These are phyloP conservation scores for Hanseniaspora lachancei DNA, from an alignment of 805 yeast genomes.

Conservation along the genomic window DNA sequence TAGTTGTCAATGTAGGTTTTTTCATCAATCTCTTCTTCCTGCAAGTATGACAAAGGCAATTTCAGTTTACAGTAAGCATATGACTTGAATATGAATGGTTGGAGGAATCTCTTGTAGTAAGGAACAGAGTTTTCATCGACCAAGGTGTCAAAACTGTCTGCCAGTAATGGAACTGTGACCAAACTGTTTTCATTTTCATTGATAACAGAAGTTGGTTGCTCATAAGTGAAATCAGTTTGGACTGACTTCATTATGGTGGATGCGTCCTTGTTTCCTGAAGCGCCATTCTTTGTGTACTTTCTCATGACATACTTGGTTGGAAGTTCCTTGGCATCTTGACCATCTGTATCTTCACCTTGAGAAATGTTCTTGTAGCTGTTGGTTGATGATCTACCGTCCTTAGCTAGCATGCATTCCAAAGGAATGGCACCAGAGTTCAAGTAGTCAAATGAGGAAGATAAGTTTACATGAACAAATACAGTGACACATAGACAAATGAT, in stretches of 20 bases:
- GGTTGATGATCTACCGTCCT: slow-evolving; percentile 57
- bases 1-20: slow-evolving; percentile 34
- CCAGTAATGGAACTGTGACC: slow-evolving; percentile 45
- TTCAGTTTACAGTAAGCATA: slow-evolving; percentile 36
- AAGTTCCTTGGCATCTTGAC: slow-evolving; percentile 21
- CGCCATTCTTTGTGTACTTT: slow-evolving; percentile 18
- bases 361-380: slow-evolving; percentile 35
- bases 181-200: slow-evolving; percentile 20
- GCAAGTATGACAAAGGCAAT: slow-evolving; percentile 43
- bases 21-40: slow-evolving; percentile 32
- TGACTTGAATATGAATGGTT: slow-evolving; percentile 43
- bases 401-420: slow-evolving; percentile 59
- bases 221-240: slow-evolving; percentile 20
- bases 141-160: slow-evolving; percentile 39
- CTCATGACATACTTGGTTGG: slow-evolving; percentile 23
- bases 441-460: slow-evolving; percentile 53
- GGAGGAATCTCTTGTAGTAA: slow-evolving; percentile 37
- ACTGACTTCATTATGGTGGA: slow-evolving; percentile 14
- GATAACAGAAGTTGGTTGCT: slow-evolving; percentile 15
- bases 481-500: slow-evolving; percentile 54
- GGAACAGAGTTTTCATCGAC: slow-evolving; percentile 27
- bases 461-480: slow-evolving; percentile 50
- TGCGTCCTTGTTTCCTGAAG: neutral
- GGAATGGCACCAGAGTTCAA: slow-evolving; percentile 45
- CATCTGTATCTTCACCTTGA: slow-evolving; percentile 11